Percentiles rank a stretch among this genome's conserved stretches.
phyloP scores from a whole-genome alignment of 1,139 yeast genomes.

The Sugiyamaella castrensis region DNA sequence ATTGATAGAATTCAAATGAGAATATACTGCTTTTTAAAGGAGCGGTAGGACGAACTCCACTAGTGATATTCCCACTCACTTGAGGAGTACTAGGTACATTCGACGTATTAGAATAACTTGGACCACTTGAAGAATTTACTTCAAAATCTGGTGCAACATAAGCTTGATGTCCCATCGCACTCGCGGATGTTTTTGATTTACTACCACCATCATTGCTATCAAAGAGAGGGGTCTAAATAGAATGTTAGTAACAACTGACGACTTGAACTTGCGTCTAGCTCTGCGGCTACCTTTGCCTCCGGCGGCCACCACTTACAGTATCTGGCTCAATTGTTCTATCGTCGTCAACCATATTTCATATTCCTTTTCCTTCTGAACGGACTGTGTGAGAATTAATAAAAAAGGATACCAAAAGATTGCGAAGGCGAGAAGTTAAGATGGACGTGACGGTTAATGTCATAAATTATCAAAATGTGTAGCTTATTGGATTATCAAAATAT shows the following conservation, averaged over 20 bases:
- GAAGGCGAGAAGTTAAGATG: too few relatives aligned
- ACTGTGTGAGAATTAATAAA: too few relatives aligned
- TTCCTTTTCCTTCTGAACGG: too few relatives aligned
- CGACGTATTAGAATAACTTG: not conserved
- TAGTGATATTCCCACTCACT: conserved; percentile 15
- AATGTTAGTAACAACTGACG: not conserved
- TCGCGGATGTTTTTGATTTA: not conserved
- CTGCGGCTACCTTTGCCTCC: not conserved
- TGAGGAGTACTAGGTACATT: not conserved
- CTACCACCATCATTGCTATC: not conserved
- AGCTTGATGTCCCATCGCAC: conserved; percentile 32
- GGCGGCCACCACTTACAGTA: conserved; percentile 11
- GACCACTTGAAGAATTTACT: conserved; percentile 8
- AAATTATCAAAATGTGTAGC: too few relatives aligned
- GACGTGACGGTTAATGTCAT: too few relatives aligned
- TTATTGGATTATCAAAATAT: too few relatives aligned
- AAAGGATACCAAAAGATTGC: too few relatives aligned
- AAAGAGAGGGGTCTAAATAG: conserved; percentile 13
- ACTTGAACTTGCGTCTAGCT: not conserved
- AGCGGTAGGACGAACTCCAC: not conserved
- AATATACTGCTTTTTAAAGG: conserved; percentile 43
- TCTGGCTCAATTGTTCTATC: conserved; percentile 17
- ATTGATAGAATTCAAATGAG: conserved; percentile 54
- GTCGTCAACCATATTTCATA: conserved; percentile 7
- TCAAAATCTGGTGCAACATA: conserved; percentile 36